Base-by-base conservation (phyloP, 2,329 filamentous ascomycete species). In the Juglanconis oblonga region DNA sequence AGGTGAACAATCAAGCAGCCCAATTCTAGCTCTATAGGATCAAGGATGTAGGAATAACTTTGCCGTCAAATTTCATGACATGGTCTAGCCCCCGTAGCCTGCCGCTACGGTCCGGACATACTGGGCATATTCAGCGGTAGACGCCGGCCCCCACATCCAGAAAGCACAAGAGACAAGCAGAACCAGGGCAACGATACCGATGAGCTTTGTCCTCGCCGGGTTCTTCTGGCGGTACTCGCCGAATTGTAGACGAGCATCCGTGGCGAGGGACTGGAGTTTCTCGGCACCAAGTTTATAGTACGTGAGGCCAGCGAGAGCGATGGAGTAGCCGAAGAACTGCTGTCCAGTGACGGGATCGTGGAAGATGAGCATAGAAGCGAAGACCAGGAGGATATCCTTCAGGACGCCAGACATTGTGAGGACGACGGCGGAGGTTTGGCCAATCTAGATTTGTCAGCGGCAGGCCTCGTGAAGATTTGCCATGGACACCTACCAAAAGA, bases 371-470 rank as follows among this genome's bases (percentile, higher is more conserved):
- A 90, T 88, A 61, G 85, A 88, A 58, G 85, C 84, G 55, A 81
- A 78, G 62, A 90, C 87, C 36, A 90, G 82, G 60, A 90, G 83
- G 62, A 90, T 89, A 72, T 90, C 86, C 76, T 90, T 90, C 64
- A 90, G 80, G 62, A 90, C 86, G 75, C 87, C 87, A 66, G 84
- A 87, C 64, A 90, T 85, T 42, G 87, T 90, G 71, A 90, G 83
- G 66, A 89, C 87, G 55, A 90, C 81, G 53, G 87, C 88, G 3
- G 87, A 90, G n/a, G 87, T 90, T 76, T 87, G 87, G 74, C 87
- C 87, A 69, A 90, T 90, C 70, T 71, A 49, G 38, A 9, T 4
- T 5, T 10, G 58, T 63, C 14, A 62, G 52, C 11, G 8, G 33
- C 10, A 11, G 9, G 11, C 0, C 48, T 13, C 10, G 1, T 3